Base-by-base conservation (phyloP, 768 basidiomycete species). In the Kwoniella botswanensis region DNA sequence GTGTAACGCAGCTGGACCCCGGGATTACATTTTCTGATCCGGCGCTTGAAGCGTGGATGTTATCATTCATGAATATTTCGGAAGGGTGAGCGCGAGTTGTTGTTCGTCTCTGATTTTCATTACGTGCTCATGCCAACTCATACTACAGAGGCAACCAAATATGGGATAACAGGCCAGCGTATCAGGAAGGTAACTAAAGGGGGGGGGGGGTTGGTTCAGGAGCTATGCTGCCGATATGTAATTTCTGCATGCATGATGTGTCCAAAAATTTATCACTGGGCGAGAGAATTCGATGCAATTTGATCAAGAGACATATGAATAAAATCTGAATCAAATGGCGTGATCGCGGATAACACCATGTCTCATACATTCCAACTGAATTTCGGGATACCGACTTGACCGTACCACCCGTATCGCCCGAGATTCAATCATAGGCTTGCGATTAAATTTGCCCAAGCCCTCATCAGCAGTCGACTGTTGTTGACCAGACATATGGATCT, bases 21-120 rank as follows among this genome's bases (percentile, higher is more conserved):
- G 21, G 24, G 11, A 55, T n/a, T 24, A 11, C 24, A 22, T 55
- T 55, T 21, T 24, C 22, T 63, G 62, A 63, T 52, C 62, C 62
- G 24, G 41, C 21, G 7, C 24, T 63, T 35, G 43, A 63, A n/a
- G 62, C 43, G 4, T 60, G 58, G 58, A 60, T 60, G 41, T 60
- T 60, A 15, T 26, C 58, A 12, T 63, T 63, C 22, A 63, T 63
- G 62, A 63, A 63, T 22, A 6, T 52, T 13, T 44, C 62, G 15
- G 41, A 63, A 17, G 41, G 21, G 62, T 63, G 43, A 63, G 62
- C 46, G 41, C 7, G 12, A 21, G 18, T 26, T 4, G 17, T 35
- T 15, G 17, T 26, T 15, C 58, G 13, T 21, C 58, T 22, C 18
- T n/a, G 54, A 11, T n/a, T 17, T 11, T 13, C 50, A 52, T 13